Evolutionary conservation across 2,329 filamentous ascomycete species (phyloP).

Genomic region (Xylariaceae sp.): DNA sequence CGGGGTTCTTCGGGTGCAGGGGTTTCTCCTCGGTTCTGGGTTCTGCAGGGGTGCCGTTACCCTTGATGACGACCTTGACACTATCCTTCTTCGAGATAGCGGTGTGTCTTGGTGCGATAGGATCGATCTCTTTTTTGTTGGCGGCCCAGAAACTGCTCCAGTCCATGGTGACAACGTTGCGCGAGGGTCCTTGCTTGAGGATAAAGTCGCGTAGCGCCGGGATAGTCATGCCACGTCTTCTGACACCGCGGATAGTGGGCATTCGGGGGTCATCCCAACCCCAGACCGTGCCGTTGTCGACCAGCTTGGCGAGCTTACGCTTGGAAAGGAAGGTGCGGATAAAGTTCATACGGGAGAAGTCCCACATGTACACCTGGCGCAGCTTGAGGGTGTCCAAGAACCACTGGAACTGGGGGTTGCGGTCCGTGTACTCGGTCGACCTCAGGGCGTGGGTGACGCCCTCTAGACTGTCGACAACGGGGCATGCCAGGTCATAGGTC

Average conservation of each 20-base stretch:
- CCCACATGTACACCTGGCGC: constrained; percentile 76
- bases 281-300: constrained; percentile 69
- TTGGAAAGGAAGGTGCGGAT: constrained; percentile 78
- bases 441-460: constrained; percentile 78
- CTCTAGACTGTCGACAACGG: constrained; percentile 73
- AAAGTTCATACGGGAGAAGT: constrained; percentile 81
- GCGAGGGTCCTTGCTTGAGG: constrained; percentile 74
- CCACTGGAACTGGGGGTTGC: constrained; percentile 83
- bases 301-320: constrained; percentile 78
- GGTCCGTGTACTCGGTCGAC: constrained; percentile 82
- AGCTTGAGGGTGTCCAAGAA: constrained; percentile 70
- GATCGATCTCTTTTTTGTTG: constrained; percentile 82
- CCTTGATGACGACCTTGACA: constrained; percentile 65
- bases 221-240: constrained; percentile 72
- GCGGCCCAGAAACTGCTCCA: constrained; percentile 69
- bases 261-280: constrained; percentile 86
- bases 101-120: constrained; percentile 67
- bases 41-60: constrained; percentile 59
- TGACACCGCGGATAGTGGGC: constrained; percentile 76
- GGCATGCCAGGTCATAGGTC: constrained; percentile 82
- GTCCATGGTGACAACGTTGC: constrained; percentile 79
- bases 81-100: constrained; percentile 65
- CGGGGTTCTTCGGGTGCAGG: constrained; percentile 83
- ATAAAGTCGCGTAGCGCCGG: constrained; percentile 78
- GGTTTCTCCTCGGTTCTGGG: constrained; percentile 69